Base-by-base conservation (phyloP, 139 green algal species). In the Chlamydomonas sp. region DNA sequence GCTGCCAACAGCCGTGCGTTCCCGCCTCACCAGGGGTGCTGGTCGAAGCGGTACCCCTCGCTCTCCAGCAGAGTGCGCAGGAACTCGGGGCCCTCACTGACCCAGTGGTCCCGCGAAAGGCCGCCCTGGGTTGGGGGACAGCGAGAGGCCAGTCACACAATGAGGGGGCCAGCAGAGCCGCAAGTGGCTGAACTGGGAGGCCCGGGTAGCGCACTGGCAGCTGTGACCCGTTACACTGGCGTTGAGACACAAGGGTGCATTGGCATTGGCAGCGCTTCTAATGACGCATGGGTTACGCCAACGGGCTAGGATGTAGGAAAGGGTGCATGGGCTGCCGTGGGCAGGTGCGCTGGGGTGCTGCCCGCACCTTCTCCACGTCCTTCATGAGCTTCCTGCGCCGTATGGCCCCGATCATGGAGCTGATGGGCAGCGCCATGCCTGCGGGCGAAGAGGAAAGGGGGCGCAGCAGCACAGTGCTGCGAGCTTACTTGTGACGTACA, bases 361-460 rank as follows among this genome's bases (percentile, higher is more conserved):
- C 66, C 12, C 66, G 12, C 7, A 88, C 83, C 83, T 20, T n/a
- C 74, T 88, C 61, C 58, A 88, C 75, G 8, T 88, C 84, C 2
- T 61, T 3, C 63, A 88, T 20, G 3, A 88, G 63, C 75, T 83
- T 83, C 14, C 75, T 72, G 20, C 84, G 63, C 49, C 84, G 75
- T 49, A 88, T 82, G 49, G 75, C 57, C 3, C 59, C 63, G 18
- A 88, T 88, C 84, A 88, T 88, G 58, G n/a, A 63, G 75, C 75
- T 58, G 2, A 88, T 63, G 16, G 84, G 84, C 17, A 88, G 75
- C 17, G 84, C 6, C 75, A 83, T 60, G 57, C 84, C 84, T 82
- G 84, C 1, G 68, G 58, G 75, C 58, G 15, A 49, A 63, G 74
- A 5, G 74, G 49, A 4, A 0, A 6, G 49, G 74, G 74, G 2